Evolutionary conservation across 306 rosid genomes (phyloP), one percentile per base, ranked within the genome.

Genomic region (Herpetospermum pedunculosum): DNA sequence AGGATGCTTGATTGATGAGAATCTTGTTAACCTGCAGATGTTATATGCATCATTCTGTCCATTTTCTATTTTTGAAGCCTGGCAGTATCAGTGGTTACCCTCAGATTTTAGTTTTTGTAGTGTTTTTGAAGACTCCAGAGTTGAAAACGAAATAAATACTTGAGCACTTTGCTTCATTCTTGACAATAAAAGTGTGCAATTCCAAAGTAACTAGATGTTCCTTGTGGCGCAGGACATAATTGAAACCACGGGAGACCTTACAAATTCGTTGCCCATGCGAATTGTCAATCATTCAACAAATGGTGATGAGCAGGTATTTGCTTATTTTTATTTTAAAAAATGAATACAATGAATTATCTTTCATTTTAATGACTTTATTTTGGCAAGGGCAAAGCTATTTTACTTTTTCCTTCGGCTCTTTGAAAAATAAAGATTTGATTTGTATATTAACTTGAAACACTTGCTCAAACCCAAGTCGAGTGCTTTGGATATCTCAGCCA

Each of bases 221-320:
- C 44, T 38, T 79, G n/a, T 69, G 77, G 80, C 34, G 80, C 83
- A 93, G 98, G 90, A 76, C 76, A 81, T 87, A 79, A 88, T 79
- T 38, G 90, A 77, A 76, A 64, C 89, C 73, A 77, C 81, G 10
- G 83, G 81, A 74, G 81, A 85, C 79, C 81, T 84, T 63, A 70
- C 83, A 4, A 75, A 77, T 52, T 37, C 84, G 69, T 80, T 84
- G 80, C 87, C 87, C 15, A 78, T 76, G 63, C 87, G 74, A 74
- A 73, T 84, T 72, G 86, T 48, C 68, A 82, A 77, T 89, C 84
- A 90, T 71, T 81, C 92, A 7, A 76, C 80, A 73, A 84, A 81
- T 80, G 92, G 84, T 50, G 88, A 80, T 74, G 97, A 84, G 54
- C 96, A 91, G 98, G 98, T 94, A 87, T 54, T 54, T 67, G 57